Conservation (phyloP, 2,329 filamentous ascomycete genomes). For the Colletotrichum sp. region DNA sequence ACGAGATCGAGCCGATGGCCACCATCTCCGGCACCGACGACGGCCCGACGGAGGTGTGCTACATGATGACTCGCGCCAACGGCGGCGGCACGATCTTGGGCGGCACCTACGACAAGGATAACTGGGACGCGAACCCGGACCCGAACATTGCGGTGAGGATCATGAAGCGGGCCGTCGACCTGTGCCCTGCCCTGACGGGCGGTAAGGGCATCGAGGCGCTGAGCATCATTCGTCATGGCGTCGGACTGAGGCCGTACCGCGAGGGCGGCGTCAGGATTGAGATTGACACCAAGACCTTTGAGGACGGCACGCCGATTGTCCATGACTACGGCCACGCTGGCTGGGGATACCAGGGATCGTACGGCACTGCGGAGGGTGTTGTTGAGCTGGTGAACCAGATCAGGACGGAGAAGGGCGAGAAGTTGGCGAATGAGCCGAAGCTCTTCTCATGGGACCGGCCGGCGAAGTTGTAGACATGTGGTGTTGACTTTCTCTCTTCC, state of each 20-base stretch:
- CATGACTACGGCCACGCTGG: constrained; percentile 84
- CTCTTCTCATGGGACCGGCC: constrained; percentile 30
- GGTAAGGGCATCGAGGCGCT: constrained; percentile 75
- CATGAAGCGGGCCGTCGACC: constrained; percentile 76
- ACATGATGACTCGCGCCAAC: constrained; percentile 82
- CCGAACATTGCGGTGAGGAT: constrained; percentile 81
- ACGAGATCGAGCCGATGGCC: constrained; percentile 75
- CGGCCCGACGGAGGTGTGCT: constrained; percentile 73
- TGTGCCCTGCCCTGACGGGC: constrained; percentile 67
- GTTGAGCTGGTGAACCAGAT: constrained; percentile 73
- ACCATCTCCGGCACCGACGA: constrained; percentile 77
- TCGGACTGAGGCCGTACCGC: constrained; percentile 80
- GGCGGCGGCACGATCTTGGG: constrained; percentile 86
- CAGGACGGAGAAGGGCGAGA: constrained; percentile 30
- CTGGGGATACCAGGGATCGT: constrained; percentile 76
- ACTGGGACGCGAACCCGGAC: constrained; percentile 82
- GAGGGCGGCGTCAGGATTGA: constrained; percentile 78
- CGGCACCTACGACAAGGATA: constrained; percentile 81
- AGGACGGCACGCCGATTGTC: constrained; percentile 69
- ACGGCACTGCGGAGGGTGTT: constrained; percentile 72
- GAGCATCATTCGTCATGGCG: constrained; percentile 79
- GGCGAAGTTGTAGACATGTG: background rate
- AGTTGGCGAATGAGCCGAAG: constrained; percentile 31
- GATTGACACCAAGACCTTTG: constrained; percentile 63
- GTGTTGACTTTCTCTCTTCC: background rate